Percentiles rank a stretch among this genome's conserved stretches.
These are phyloP conservation scores for Hypomyces perniciosus DNA, from an alignment of 2,329 filamentous ascomycete species.

Conservation along the genomic window DNA sequence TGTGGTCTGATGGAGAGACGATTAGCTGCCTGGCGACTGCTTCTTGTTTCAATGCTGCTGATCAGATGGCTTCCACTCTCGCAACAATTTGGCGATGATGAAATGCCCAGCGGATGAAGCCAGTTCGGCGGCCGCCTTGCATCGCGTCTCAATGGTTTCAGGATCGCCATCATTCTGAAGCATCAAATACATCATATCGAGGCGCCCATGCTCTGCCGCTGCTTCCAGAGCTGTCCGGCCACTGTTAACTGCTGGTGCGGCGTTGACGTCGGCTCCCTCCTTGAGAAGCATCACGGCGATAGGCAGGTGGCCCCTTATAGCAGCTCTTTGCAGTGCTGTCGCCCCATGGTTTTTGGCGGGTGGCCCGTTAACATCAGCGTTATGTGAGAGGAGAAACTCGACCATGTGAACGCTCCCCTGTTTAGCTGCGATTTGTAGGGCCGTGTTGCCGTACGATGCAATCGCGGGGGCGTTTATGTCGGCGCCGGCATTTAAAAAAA, in stretches of 20 bases:
- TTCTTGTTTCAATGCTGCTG: too few species aligned
- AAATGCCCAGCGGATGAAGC: neutral
- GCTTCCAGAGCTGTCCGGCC: slow-evolving; percentile 32
- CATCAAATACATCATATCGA: neutral
- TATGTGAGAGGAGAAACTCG: neutral
- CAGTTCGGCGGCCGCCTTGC: neutral
- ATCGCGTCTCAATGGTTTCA: neutral
- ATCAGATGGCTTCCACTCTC: neutral
- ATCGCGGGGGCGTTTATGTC: neutral
- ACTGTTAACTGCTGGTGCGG: slow-evolving; percentile 27
- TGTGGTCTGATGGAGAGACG: too few species aligned
- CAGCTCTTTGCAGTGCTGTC: neutral
- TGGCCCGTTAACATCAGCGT: neutral
- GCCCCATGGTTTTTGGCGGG: neutral
- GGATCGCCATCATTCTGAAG: neutral
- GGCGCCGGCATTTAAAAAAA: neutral
- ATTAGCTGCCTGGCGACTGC: too few species aligned
- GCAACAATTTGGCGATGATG: neutral
- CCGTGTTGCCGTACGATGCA: neutral
- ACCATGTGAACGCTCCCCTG: neutral
- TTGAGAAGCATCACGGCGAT: neutral
- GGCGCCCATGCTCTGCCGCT: slow-evolving; percentile 16
- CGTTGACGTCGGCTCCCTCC: slow-evolving; percentile 24
- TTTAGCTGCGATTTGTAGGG: neutral
- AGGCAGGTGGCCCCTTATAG: neutral